phyloP scores from a whole-genome alignment of 768 basidiomycete genomes.

The Dentipellis fragilis region DNA sequence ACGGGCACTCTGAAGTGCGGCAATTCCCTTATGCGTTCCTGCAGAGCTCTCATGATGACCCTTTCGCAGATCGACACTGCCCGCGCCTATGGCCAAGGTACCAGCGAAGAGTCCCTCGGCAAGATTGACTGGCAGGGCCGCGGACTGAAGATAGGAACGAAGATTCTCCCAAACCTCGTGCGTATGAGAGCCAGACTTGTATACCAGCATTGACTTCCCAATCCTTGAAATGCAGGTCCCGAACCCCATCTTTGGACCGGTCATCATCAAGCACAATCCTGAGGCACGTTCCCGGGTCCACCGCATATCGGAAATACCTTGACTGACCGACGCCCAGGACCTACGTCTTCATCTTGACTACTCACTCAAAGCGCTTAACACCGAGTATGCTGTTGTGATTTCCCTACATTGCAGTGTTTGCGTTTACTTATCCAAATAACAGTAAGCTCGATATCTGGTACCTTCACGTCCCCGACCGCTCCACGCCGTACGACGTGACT shows the following conservation, averaged over 20 bases:
- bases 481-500: slow-evolving; percentile 35
- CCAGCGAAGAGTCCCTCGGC: slow-evolving; percentile 32
- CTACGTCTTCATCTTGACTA: slow-evolving; percentile 25
- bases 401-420: not conserved
- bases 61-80: slow-evolving; percentile 21
- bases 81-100: slow-evolving; percentile 19
- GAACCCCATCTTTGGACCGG: slow-evolving; percentile 5
- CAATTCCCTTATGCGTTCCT: slow-evolving; percentile 1
- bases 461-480: slow-evolving; percentile 35
- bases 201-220: not conserved
- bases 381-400: slow-evolving; percentile 26
- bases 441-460: slow-evolving; percentile 35
- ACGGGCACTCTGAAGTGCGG: slow-evolving; percentile 44
- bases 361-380: slow-evolving; percentile 34
- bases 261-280: slow-evolving; percentile 10
- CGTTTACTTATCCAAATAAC: not conserved
- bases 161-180: slow-evolving; percentile 36
- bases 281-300: slow-evolving; percentile 8
- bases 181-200: not conserved
- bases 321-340: slow-evolving; percentile 12
- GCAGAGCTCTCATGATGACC: not conserved
- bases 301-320: not conserved
- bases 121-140: slow-evolving; percentile 38
- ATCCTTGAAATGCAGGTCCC: not conserved
- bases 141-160: slow-evolving; percentile 49